Base-by-base conservation (phyloP, 73 alveolate genomes). In the Paramecium pentaurelia region DNA sequence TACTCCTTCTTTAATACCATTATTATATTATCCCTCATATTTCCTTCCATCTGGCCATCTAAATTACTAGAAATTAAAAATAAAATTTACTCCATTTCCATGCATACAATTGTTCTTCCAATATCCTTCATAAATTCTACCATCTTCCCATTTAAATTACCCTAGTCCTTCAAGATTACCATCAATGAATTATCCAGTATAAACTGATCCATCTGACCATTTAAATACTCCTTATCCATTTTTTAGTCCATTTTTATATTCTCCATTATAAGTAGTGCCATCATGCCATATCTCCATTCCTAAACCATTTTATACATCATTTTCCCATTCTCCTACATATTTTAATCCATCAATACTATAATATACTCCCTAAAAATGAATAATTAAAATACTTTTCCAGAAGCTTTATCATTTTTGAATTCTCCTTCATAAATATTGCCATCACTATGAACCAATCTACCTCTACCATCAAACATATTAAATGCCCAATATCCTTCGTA, bases 121-220 rank as follows among this genome's bases (percentile, higher is more conserved):
- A 20, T 60, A 71, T 14, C 97, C 97, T 42, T 71, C 44, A 93
- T 91, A 93, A 38, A 25, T 59, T 47, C 84, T 71, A 34, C 95
- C 95, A 83, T 93, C 97, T 12, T 93, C 93, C 95, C 95, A 92
- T 54, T 30, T 11, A 86, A 94, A 92, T 36, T 77, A 51, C 4
- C 97, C 97, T 32, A 83, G 71, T 18, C 97, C 97, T 37, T 94
- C 95, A 92, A 94, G 77, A 47, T 94, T 92, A 6, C 96, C 97
- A 59, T 93, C 44, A 27, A 49, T 58, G 32, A 59, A 93, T 18
- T 93, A 60, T 34, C 97, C 97, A 38, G 89, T 95, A 80, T 92
- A 95, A 12, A 60, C 32, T 4, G 97, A 64, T 7, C 93, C 93
- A 93, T 95, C 95, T 8, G 96, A 96, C 95, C 97, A 95, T 38